Percentiles rank a stretch among this genome's conserved stretches.
Evolutionary conservation across 2,329 filamentous ascomycete species (phyloP).

Genomic region (Aspergillus sp.): DNA sequence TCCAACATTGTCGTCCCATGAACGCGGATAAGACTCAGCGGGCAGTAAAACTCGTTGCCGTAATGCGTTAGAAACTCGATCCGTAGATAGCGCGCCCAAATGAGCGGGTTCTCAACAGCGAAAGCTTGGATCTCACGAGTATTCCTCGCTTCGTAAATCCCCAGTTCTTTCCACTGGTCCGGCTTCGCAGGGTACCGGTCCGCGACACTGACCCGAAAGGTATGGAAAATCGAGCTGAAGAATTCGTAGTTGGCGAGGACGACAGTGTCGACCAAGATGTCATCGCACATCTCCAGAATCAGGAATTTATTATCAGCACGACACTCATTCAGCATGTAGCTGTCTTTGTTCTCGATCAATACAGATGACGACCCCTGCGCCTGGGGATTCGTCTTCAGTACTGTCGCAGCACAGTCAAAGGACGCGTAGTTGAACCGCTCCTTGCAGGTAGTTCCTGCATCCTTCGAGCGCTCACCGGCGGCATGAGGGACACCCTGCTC

Average conservation of each 20-base stretch:
- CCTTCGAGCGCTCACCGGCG: slow-evolving; percentile 72
- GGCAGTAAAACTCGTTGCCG: slow-evolving; percentile 95
- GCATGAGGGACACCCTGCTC: slow-evolving; percentile 50
- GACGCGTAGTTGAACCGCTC: slow-evolving; percentile 97
- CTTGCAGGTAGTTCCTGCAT: slow-evolving; percentile 96
- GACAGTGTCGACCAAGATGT: slow-evolving; percentile 84
- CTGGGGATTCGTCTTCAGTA: slow-evolving; percentile 83
- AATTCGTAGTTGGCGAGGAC: slow-evolving; percentile 99
- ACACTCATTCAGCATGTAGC: slow-evolving; percentile 96
- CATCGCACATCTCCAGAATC: slow-evolving; percentile 88
- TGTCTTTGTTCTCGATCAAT: slow-evolving; percentile 94
- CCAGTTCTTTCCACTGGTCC: slow-evolving; percentile 88
- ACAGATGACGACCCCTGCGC: slow-evolving; percentile 87
- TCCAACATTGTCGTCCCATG: slow-evolving; percentile 95
- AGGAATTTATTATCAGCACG: slow-evolving; percentile 85
- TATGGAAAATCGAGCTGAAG: slow-evolving; percentile 94
- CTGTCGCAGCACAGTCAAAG: slow-evolving; percentile 91
- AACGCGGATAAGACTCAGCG: slow-evolving; percentile 82
- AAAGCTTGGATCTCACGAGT: slow-evolving; percentile 93
- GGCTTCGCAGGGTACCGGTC: slow-evolving; percentile 91
- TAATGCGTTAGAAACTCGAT: slow-evolving; percentile 93
- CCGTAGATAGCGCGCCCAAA: slow-evolving; percentile 90
- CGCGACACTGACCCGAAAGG: slow-evolving; percentile 87
- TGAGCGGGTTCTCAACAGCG: slow-evolving; percentile 87
- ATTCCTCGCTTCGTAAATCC: slow-evolving; percentile 87